Conservation (phyloP, 768 basidiomycete genomes). For the Cystofilobasidium ferigula region DNA sequence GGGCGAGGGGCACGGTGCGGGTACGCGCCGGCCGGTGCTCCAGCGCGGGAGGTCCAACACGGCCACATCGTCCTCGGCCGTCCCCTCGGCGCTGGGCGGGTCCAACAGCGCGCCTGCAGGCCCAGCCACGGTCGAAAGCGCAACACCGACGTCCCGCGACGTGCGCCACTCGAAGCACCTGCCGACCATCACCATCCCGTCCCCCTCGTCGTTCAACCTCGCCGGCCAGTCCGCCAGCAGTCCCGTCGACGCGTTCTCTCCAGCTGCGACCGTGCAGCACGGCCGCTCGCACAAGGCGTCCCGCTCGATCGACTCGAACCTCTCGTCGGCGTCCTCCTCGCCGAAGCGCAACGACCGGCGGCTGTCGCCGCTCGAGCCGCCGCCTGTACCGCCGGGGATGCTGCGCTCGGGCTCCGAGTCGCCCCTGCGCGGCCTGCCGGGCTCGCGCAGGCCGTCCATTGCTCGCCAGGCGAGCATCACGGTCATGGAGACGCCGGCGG, state of each 20-base stretch:
- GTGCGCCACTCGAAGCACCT: slow-evolving; percentile 6
- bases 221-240: not conserved
- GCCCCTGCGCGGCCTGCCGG: not conserved
- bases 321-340: not conserved
- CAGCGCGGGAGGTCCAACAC: not conserved
- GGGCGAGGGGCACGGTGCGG: not conserved
- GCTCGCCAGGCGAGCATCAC: slow-evolving; percentile 51
- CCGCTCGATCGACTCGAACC: slow-evolving; percentile 10
- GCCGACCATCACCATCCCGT: slow-evolving; percentile 19
- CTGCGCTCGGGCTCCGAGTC: slow-evolving; percentile 1
- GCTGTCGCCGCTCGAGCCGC: not conserved
- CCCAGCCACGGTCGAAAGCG: not conserved
- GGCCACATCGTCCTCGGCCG: not conserved
- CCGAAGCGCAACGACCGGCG: not conserved
- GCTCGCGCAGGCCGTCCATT: slow-evolving; percentile 35
- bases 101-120: not conserved
- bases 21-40: not conserved
- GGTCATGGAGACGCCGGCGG: slow-evolving; percentile 47
- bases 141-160: slow-evolving; percentile 6
- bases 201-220: not conserved
- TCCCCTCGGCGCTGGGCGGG: too few relatives aligned
- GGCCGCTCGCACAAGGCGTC: not conserved
- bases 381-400: not conserved
- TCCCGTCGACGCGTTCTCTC: not conserved
- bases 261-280: not conserved